Conservation (phyloP, 2,329 filamentous ascomycete species). For the Pyrenochaeta sp. region DNA sequence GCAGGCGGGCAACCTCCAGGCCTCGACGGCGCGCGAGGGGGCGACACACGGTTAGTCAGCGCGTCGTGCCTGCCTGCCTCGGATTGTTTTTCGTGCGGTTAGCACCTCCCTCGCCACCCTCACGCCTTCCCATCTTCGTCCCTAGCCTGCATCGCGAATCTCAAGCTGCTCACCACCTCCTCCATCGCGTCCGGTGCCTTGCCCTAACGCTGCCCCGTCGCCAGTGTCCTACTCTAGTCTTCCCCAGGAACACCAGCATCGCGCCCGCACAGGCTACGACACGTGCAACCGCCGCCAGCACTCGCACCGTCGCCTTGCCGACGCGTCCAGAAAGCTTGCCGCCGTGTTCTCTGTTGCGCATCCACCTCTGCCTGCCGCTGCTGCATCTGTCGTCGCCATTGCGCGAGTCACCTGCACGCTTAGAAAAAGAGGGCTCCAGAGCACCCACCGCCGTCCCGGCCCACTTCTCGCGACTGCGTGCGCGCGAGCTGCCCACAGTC, state of each 20-base stretch:
- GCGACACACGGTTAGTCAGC: slow-evolving; percentile 30
- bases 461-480: slow-evolving; percentile 10
- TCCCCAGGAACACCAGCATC: slow-evolving; percentile 19
- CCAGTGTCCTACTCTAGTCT: slow-evolving; percentile 34
- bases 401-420: slow-evolving; percentile 28
- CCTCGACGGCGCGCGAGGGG: too few species aligned
- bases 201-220: slow-evolving; percentile 36
- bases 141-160: slow-evolving; percentile 49
- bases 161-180: slow-evolving; percentile 35
- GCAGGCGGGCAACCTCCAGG: too few species aligned
- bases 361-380: too few species aligned
- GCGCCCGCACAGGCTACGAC: slow-evolving; percentile 36
- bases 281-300: slow-evolving; percentile 40
- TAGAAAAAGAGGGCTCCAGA: slow-evolving; percentile 16
- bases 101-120: slow-evolving; percentile 33
- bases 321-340: slow-evolving; percentile 25
- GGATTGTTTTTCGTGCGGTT: slow-evolving; percentile 18
- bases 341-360: slow-evolving; percentile 14
- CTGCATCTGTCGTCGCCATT: too few species aligned
- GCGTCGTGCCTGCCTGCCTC: too few species aligned
- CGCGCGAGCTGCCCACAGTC: slow-evolving; percentile 13
- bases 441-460: slow-evolving; percentile 15
- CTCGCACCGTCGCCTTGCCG: slow-evolving; percentile 23
- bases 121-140: slow-evolving; percentile 47
- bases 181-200: slow-evolving; percentile 31